Base-by-base conservation (phyloP, 179 eudicot species). In the Silene coronaria region DNA sequence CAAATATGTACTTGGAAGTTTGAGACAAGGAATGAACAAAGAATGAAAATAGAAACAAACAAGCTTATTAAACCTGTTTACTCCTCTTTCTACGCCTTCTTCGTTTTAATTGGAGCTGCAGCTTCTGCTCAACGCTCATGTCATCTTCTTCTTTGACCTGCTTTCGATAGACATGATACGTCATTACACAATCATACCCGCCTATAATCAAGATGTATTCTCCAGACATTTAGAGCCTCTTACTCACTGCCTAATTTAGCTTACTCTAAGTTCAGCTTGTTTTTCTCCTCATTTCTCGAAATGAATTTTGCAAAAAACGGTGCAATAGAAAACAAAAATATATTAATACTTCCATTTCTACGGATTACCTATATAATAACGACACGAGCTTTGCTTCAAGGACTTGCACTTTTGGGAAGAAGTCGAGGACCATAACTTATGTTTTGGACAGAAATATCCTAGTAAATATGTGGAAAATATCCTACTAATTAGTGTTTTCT, bases 71-170 rank as follows among this genome's bases (percentile, higher is more conserved):
- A 22, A 92, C 99, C 94, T 86, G 86, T 77, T 77, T 86, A 36
- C 71, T 73, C 80, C 80, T 86, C 75, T 86, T 91, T 76, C 73
- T 85, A 28, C 73, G 89, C 72, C 97, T 86, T 82, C 91, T 85
- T 51, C 64, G 87, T 73, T 93, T 96, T 82, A 96, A 85, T 60
- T 74, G 87, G 78, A 80, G 77, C 48, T 86, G 93, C 78, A 86
- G 98, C 82, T 87, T 90, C 79, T 71, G 79, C 77, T 87, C 92
- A 77, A 76, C 70, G 77, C 74, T 83, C 72, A 81, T 75, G 78
- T 93, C 98, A 74, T 93, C 98, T 78, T 93, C 97, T 83, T 96
- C 99, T 84, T 87, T 96, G 27, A 96, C 97, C 99, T 96, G 89
- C 73, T 77, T 76, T 36, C 55, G 16, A 71, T 5, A 81, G 17